A percentile compares a stretch with the other conserved stretches of the same genome.
phyloP scores from a whole-genome alignment of 129 eudicot species.

The Pittosporum tobira region DNA sequence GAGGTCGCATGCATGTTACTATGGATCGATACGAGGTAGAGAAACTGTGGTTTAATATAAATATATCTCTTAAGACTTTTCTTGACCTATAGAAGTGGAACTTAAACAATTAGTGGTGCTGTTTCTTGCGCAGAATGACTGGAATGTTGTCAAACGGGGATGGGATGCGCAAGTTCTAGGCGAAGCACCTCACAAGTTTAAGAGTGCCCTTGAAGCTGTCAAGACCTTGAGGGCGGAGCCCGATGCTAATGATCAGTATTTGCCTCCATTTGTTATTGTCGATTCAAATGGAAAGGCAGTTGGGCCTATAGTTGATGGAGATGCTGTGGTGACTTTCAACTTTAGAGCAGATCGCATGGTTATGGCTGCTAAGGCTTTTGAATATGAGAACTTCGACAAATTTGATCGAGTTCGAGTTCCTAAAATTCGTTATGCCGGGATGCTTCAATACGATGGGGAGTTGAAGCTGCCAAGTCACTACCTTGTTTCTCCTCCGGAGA shows the following conservation, averaged over 20 bases:
- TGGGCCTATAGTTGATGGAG: slow-evolving; percentile 85
- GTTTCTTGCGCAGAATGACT: slow-evolving; percentile 57
- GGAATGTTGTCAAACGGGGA: slow-evolving; percentile 91
- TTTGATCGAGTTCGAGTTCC: slow-evolving; percentile 83
- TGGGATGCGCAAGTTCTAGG: slow-evolving; percentile 99
- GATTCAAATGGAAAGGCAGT: slow-evolving; percentile 76
- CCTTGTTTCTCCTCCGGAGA: slow-evolving; percentile 93
- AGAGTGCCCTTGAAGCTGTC: slow-evolving; percentile 64
- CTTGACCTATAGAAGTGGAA: not conserved
- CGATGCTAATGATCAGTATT: slow-evolving; percentile 60
- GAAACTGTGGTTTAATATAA: not conserved
- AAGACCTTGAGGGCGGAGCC: slow-evolving; percentile 64
- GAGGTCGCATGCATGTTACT: slow-evolving; percentile 93
- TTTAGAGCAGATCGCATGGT: slow-evolving; percentile 94
- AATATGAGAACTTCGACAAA: slow-evolving; percentile 69
- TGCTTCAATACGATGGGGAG: slow-evolving; percentile 97
- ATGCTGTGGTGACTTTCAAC: slow-evolving; percentile 90
- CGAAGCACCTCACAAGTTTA: slow-evolving; percentile 89
- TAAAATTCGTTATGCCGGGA: slow-evolving; percentile 85
- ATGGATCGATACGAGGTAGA: slow-evolving; percentile 97
- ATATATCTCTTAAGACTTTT: not conserved
- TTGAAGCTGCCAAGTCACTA: slow-evolving; percentile 85
- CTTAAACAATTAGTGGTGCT: not conserved
- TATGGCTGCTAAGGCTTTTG: slow-evolving; percentile 95
- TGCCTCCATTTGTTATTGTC: slow-evolving; percentile 81